Conservation (phyloP, 2,329 filamentous ascomycete species). For the Chaetomium globosum region DNA sequence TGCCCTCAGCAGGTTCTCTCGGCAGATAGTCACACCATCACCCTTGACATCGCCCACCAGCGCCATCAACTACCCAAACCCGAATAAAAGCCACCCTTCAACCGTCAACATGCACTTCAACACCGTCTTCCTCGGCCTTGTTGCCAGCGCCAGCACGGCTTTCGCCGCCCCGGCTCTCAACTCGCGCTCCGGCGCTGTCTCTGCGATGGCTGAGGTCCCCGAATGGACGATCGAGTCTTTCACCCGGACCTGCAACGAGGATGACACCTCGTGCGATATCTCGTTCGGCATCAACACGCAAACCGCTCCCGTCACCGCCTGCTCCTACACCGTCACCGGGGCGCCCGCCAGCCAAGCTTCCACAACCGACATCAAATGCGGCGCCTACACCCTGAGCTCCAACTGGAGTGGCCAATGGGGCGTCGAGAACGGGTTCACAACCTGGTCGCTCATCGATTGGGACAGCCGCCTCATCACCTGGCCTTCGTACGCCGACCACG, state of each 20-base stretch:
- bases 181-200: slow-evolving; percentile 24
- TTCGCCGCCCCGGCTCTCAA: slow-evolving; percentile 27
- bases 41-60: not conserved
- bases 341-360: slow-evolving; percentile 29
- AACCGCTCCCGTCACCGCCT: slow-evolving; percentile 29
- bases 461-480: slow-evolving; percentile 30
- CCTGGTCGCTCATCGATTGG: slow-evolving; percentile 41
- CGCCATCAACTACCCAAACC: not conserved
- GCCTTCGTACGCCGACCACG: slow-evolving; percentile 33
- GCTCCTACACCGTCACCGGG: slow-evolving; percentile 36
- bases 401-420: slow-evolving; percentile 46
- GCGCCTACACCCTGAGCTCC: slow-evolving; percentile 42
- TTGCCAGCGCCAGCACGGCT: slow-evolving; percentile 25
- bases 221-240: slow-evolving; percentile 47
- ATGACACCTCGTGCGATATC: slow-evolving; percentile 48
- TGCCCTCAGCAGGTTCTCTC: not conserved
- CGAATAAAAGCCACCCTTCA: too few species aligned
- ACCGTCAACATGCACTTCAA: slow-evolving; percentile 30
- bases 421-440: slow-evolving; percentile 43
- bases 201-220: slow-evolving; percentile 29
- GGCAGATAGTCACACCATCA: not conserved
- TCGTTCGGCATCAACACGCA: slow-evolving; percentile 47
- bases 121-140: slow-evolving; percentile 27
- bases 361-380: slow-evolving; percentile 34
- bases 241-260: slow-evolving; percentile 46